A percentile compares a stretch with the other conserved stretches of the same genome.
These are phyloP conservation scores for Phaeosphaeria sp. DNA, from an alignment of 2,329 filamentous ascomycete species.

Conservation along the genomic window DNA sequence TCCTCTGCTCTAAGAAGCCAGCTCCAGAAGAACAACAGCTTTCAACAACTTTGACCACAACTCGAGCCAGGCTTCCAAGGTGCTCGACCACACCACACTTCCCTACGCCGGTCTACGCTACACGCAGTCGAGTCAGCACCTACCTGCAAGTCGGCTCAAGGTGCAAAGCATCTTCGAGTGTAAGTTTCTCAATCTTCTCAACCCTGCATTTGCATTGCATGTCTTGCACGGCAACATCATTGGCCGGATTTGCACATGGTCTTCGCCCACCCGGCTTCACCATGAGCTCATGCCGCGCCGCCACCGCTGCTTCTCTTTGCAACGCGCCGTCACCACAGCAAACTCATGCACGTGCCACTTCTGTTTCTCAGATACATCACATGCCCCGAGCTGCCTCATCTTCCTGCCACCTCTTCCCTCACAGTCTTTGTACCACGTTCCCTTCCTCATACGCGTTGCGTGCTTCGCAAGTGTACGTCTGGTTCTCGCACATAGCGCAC, in stretches of 20 bases:
- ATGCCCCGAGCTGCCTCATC: constrained; percentile 3
- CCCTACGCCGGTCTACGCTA: background rate
- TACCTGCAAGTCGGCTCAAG: constrained; percentile 21
- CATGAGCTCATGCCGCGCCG: constrained; percentile 4
- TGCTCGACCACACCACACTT: constrained; percentile 12
- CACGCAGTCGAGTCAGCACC: constrained; percentile 17
- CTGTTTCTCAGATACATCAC: constrained; percentile 9
- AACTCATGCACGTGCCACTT: constrained; percentile 14
- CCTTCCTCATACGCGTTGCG: background rate
- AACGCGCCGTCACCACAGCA: constrained; percentile 17
- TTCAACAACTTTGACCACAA: constrained; percentile 3
- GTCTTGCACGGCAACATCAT: background rate
- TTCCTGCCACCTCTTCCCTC: constrained; percentile 2
- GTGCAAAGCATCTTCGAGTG: constrained; percentile 21
- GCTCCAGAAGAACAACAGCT: constrained; percentile 2
- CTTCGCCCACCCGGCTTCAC: constrained; percentile 9
- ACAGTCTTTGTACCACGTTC: background rate
- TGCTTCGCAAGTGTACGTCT: constrained; percentile 4
- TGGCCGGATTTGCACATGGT: background rate
- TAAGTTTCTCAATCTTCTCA: constrained; percentile 9
- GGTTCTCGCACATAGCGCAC: constrained; percentile 1
- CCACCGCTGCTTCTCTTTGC: constrained; percentile 5
- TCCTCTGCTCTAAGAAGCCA: constrained; percentile 2
- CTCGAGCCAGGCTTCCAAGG: constrained; percentile 20
- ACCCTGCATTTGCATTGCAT: constrained; percentile 1